Base-by-base conservation (phyloP, 78 protist genomes). In the Chrysochromulina parva region DNA sequence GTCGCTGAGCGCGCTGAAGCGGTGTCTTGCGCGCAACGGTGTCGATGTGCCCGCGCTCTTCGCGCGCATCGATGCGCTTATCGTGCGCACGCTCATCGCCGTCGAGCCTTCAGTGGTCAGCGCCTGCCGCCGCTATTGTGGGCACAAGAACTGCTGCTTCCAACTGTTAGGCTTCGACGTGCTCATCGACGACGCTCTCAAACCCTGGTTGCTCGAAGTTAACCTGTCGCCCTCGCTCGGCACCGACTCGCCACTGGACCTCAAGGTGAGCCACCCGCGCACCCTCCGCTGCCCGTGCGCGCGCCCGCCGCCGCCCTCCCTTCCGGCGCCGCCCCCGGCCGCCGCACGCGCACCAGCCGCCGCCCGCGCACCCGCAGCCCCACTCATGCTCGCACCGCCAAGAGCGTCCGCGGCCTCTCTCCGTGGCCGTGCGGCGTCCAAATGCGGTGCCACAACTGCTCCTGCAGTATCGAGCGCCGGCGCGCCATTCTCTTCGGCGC, bases 161-260 rank as follows among this genome's bases (percentile, higher is more conserved):
- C 95, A 95, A 88, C 24, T 95, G 73, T 86, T 67, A 26, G 96
- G 96, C 19, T 90, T 91, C 71, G 97, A 96, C 73, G 73, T 96
- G 26, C 84, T 96, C 22, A 58, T 96, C 13, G 97, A 96, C 85
- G 94, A 71, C 22, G 0, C 13, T 26, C 81, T 94, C 58, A 92
- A 87, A 48, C 95, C 95, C 5, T 94, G 96, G 95, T 90, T 96
- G 65, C 76, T 96, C 22, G 97, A 96, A 74, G 96, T 96, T 54
- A 96, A 96, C 90, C 71, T 94, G 47, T 47, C 87, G 24, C 97
- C 97, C 17, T 88, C 95, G 28, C 89, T 96, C 81, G 57, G 73
- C 26, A 84, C 90, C 16, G 91, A 71, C 57, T 6, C 94, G 5
- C 87, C 93, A n/a, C 81, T 93, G 5, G 95, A 93, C 66, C 53